Evolutionary conservation across 495 filamentous ascomycete genomes (phyloP), one percentile per base, ranked within the genome.

Genomic region (Cladorrhinum samala): DNA sequence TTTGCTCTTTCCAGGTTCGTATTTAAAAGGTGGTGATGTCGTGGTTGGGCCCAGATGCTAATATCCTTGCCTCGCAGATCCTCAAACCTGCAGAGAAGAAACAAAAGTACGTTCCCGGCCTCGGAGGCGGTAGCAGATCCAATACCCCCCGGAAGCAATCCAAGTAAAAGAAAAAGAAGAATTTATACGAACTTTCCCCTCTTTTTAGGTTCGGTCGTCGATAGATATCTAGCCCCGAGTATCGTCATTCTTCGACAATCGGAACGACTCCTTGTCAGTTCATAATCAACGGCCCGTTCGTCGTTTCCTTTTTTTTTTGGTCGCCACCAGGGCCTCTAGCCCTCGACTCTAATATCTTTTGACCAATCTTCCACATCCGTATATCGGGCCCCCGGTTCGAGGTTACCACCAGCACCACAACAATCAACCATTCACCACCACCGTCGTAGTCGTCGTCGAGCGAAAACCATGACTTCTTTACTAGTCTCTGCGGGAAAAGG

Each of bases 81-180:
- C 78, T 98, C 76, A 98, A 97, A 78, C 93, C 93, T 67, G 93
- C 93, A 73, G 93, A 98, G 83, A 98, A 98, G 84, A 98, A 98
- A 87, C 92, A 95, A 89, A 98, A 98, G 90, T 98, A 95, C 81
- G 92, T 95, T 69, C 87, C 88, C 77, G 83, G 87, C 78, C 84
- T 91, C 77, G 88, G 87, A 77, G 82, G 84, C 76, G 82, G 85
- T 55, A 65, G 57, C 83, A 85, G 84, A 75, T 82, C 87, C 74
- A 79, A 87, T 75, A 93, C 87, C 83, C 85, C 89, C 87, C 75
- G 86, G 88, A 83, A 92, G 88, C 83, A 88, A 76, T 86, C 88
- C 77, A 89, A 90, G 83, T 84, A 75, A 76, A 78, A 77, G 75
- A 79, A 66, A 69, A n/a, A n/a, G n/a, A n/a, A 61, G 68, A 69